phyloP scores from a whole-genome alignment of 2,329 filamentous ascomycete genomes.

The Aspergillus novofumigatus region DNA sequence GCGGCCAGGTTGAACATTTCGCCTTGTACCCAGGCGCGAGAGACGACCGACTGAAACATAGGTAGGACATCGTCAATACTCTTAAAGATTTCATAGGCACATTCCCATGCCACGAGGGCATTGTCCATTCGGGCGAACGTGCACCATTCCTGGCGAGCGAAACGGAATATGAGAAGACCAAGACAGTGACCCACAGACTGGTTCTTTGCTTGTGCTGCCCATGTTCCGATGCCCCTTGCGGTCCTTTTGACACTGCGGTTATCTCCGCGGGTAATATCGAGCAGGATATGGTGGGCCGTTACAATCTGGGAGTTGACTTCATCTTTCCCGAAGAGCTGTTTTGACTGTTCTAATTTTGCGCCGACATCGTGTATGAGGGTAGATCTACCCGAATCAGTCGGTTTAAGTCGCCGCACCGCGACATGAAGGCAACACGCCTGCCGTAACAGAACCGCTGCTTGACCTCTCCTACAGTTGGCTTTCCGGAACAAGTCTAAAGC shows the following conservation, averaged over 20 bases:
- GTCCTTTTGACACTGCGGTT: slow-evolving; percentile 1
- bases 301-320: slow-evolving; percentile 16
- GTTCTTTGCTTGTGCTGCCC: slow-evolving; percentile 15
- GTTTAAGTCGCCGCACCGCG: slow-evolving; percentile 4
- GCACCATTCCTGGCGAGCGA: slow-evolving; percentile 18
- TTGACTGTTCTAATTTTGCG: slow-evolving; percentile 9
- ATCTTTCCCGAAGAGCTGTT: slow-evolving; percentile 14
- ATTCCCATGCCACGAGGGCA: slow-evolving; percentile 16
- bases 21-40: slow-evolving; percentile 11
- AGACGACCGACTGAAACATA: slow-evolving; percentile 14
- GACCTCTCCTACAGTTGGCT: slow-evolving; percentile 14
- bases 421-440: slow-evolving; percentile 20
- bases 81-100: slow-evolving; percentile 14
- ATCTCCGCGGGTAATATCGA: slow-evolving; percentile 14
- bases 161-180: slow-evolving; percentile 13
- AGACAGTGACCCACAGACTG: slow-evolving; percentile 15
- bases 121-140: slow-evolving; percentile 18
- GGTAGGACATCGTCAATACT: slow-evolving; percentile 12
- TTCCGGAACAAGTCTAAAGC: slow-evolving; percentile 12
- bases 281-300: slow-evolving; percentile 17
- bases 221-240: slow-evolving; percentile 15
- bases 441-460: slow-evolving; percentile 18
- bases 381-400: not conserved
- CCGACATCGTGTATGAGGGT: not conserved
- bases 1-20: slow-evolving; percentile 15